Evolutionary conservation across 75 land plant species (phyloP).

Genomic region (Pinus albicaulis): DNA sequence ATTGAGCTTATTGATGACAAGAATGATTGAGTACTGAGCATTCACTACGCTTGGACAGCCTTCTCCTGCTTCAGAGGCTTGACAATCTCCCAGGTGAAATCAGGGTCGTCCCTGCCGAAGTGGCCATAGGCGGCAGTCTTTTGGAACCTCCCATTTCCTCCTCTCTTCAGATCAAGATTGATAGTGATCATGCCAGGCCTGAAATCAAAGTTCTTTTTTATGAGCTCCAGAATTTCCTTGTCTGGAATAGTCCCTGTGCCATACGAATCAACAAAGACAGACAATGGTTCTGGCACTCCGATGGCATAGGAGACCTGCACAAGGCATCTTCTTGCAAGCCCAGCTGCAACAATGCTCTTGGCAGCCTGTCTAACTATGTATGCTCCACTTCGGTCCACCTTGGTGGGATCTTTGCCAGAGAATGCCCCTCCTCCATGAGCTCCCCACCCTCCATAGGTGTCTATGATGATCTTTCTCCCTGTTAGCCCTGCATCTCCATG

Average conservation of each 20-base stretch:
- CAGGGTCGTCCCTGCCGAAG: slow-evolving; percentile 66
- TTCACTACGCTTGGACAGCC: neutral
- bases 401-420: slow-evolving; percentile 43
- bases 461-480: slow-evolving; percentile 52
- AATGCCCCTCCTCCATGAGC: slow-evolving; percentile 36
- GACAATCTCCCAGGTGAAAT: slow-evolving; percentile 68
- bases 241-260: slow-evolving; percentile 49
- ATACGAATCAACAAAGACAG: slow-evolving; percentile 33
- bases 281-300: slow-evolving; percentile 31
- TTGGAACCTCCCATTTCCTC: slow-evolving; percentile 64
- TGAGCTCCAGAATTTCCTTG: slow-evolving; percentile 47
- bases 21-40: too few relatives aligned
- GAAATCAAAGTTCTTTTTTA: slow-evolving; percentile 73
- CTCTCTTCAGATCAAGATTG: slow-evolving; percentile 60
- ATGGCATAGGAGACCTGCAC: slow-evolving; percentile 46
- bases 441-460: slow-evolving; percentile 29
- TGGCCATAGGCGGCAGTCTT: slow-evolving; percentile 78
- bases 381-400: slow-evolving; percentile 67
- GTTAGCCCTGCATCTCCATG: slow-evolving; percentile 79
- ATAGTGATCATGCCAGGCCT: slow-evolving; percentile 73
- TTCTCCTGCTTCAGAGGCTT: slow-evolving; percentile 3
- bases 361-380: slow-evolving; percentile 60
- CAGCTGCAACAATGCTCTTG: slow-evolving; percentile 67
- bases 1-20: too few relatives aligned
- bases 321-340: slow-evolving; percentile 47